Conservation (phyloP, 2,329 filamentous ascomycete genomes). For the Aspergillus fructus region DNA sequence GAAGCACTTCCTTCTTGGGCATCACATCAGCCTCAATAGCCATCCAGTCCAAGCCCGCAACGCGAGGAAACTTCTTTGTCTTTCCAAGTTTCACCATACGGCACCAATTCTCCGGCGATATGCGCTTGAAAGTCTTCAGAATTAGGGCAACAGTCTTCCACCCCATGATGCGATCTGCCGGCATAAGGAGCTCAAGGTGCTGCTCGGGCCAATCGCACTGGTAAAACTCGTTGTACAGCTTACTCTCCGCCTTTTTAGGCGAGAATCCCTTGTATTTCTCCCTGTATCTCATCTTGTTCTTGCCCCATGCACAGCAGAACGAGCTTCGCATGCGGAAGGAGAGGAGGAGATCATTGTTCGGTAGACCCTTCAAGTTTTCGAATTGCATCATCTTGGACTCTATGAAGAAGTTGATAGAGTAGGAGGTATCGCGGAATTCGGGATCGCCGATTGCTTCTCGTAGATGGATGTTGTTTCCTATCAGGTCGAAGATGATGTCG, state of each 20-base stretch:
- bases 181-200: constrained; percentile 24
- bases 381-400: constrained; percentile 22
- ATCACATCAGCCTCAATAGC: constrained; percentile 17
- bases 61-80: constrained; percentile 12
- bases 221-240: constrained; percentile 22
- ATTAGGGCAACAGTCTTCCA: constrained; percentile 32
- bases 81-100: constrained; percentile 19
- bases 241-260: constrained; percentile 13
- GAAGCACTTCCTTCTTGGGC: background rate
- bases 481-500: constrained; percentile 26
- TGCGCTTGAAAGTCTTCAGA: constrained; percentile 26
- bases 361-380: constrained; percentile 29
- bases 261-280: constrained; percentile 23
- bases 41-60: constrained; percentile 27
- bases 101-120: constrained; percentile 22
- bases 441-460: constrained; percentile 21
- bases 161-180: constrained; percentile 20
- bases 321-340: constrained; percentile 19
- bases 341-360: constrained; percentile 27
- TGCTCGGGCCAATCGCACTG: constrained; percentile 17
- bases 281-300: constrained; percentile 19
- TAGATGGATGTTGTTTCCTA: constrained; percentile 21
- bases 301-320: constrained; percentile 12
- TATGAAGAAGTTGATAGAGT: constrained; percentile 14
- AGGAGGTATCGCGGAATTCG: constrained; percentile 6